Conservation (phyloP, 2,329 filamentous ascomycete genomes). For the Ophiocordyceps camponoti-rufipedis region DNA sequence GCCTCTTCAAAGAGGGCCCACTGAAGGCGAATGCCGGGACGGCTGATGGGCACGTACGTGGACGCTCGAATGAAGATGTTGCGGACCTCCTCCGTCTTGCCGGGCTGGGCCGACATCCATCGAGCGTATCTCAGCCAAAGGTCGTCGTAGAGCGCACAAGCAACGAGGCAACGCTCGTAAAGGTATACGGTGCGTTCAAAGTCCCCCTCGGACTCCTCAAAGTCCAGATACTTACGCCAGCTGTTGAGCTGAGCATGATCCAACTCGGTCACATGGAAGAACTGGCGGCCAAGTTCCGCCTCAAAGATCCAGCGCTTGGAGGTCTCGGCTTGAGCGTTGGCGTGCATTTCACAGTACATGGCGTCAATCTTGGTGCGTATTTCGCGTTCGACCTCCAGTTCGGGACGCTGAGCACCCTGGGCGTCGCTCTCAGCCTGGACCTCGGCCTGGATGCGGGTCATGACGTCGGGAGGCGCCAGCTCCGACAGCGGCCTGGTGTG, state of each 20-base stretch:
- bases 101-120: constrained; percentile 72
- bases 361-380: constrained; percentile 63
- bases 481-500: constrained; percentile 56
- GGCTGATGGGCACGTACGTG: constrained; percentile 76
- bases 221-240: constrained; percentile 94
- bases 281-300: constrained; percentile 83
- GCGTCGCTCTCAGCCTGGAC: constrained; percentile 45
- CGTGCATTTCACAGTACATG: constrained; percentile 66
- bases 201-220: constrained; percentile 74
- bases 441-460: constrained; percentile 53
- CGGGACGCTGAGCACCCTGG: constrained; percentile 38
- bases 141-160: constrained; percentile 87
- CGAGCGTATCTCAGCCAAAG: constrained; percentile 96
- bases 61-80: constrained; percentile 83
- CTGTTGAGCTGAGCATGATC: constrained; percentile 71
- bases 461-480: constrained; percentile 47
- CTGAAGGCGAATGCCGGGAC: constrained; percentile 68
- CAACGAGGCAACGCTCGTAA: constrained; percentile 86
- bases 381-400: constrained; percentile 69
- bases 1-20: constrained; percentile 94
- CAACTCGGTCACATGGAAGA: constrained; percentile 90
- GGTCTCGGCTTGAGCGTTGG: constrained; percentile 68
- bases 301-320: constrained; percentile 91
- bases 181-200: constrained; percentile 60
- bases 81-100: constrained; percentile 75